Evolutionary conservation across 2,329 filamentous ascomycete species (phyloP).

Genomic region (Colletotrichum paranaense): DNA sequence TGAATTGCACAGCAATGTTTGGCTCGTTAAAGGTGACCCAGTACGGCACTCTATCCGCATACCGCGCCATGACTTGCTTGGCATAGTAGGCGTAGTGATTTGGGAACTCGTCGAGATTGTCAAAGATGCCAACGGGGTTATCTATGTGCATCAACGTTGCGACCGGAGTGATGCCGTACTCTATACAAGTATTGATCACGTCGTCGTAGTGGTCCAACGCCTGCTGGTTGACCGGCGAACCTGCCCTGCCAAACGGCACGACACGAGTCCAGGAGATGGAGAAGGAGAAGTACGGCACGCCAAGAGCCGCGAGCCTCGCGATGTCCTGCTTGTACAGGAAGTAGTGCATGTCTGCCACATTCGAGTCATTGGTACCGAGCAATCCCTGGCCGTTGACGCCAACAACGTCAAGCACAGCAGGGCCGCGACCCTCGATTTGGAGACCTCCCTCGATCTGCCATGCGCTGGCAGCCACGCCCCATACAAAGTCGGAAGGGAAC

Average conservation of each 20-base stretch:
- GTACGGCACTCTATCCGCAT: conserved; percentile 60
- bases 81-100: conserved; percentile 65
- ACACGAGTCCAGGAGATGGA: conserved; percentile 64
- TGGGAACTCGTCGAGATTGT: conserved; percentile 45
- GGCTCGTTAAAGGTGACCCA: conserved; percentile 68
- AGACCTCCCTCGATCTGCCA: conserved; percentile 58
- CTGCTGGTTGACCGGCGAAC: conserved; percentile 62
- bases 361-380: conserved; percentile 40
- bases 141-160: conserved; percentile 64
- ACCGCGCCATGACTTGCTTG: conserved; percentile 62
- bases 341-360: conserved; percentile 61
- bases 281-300: conserved; percentile 63
- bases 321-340: conserved; percentile 69
- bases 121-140: conserved; percentile 43
- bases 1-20: conserved; percentile 52
- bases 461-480: conserved; percentile 61
- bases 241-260: conserved; percentile 61
- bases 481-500: conserved; percentile 59
- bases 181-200: conserved; percentile 60
- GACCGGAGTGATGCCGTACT: conserved; percentile 60
- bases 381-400: conserved; percentile 36
- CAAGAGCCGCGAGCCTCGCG: conserved; percentile 62
- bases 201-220: conserved; percentile 66
- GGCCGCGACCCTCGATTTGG: conserved; percentile 55
- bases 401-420: conserved; percentile 56